These are phyloP conservation scores for Corchorus olitorius DNA, from an alignment of 345 rosid species.

Conservation along the genomic window DNA sequence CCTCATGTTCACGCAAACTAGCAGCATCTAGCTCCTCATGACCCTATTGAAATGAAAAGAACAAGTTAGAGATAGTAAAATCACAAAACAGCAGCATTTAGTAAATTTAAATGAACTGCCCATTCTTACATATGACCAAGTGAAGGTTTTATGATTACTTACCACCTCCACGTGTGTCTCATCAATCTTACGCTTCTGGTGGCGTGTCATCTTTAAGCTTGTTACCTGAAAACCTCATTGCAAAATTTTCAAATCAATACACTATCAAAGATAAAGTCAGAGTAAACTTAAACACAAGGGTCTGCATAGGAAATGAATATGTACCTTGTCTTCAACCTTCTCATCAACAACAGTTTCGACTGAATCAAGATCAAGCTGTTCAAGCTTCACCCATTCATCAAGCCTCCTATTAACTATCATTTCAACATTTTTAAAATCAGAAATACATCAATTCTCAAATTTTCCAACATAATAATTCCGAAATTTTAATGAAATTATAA, in stretches of 20 bases:
- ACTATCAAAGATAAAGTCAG: background rate
- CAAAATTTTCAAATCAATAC: constrained; percentile 13
- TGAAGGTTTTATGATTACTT: background rate
- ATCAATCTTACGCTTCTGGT: constrained; percentile 96
- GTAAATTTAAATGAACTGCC: background rate
- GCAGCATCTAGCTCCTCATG: constrained; percentile 99
- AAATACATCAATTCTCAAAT: background rate
- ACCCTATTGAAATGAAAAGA: constrained; percentile 48
- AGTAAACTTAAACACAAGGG: background rate
- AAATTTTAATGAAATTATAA: constrained; percentile 2
- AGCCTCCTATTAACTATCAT: constrained; percentile 89
- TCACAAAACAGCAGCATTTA: background rate
- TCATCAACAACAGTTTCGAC: constrained; percentile 93
- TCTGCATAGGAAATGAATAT: background rate
- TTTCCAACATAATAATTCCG: background rate
- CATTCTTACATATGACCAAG: background rate
- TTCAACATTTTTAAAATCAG: background rate
- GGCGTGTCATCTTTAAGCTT: constrained; percentile 96
- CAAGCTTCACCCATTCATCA: constrained; percentile 97
- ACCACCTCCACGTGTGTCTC: constrained; percentile 94
- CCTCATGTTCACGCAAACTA: constrained; percentile 98
- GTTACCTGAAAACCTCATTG: constrained; percentile 58
- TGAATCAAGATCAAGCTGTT: constrained; percentile 87
- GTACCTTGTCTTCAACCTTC: constrained; percentile 96
- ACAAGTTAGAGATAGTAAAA: background rate